Evolutionary conservation across 495 filamentous ascomycete species (phyloP).

Genomic region (Xylaria palmicola): DNA sequence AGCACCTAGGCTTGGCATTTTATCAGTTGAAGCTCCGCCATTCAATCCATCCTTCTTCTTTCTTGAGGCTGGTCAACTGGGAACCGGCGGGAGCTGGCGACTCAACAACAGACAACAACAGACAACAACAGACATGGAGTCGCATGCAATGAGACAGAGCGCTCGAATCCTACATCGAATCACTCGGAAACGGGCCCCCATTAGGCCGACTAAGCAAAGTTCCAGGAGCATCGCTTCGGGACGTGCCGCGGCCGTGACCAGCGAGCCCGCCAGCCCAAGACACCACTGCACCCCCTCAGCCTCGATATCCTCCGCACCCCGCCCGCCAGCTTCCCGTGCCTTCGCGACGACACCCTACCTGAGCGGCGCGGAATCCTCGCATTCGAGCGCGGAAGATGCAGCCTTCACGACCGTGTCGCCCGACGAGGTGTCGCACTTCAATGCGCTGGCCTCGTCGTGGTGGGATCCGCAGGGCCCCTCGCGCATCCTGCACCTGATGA

Average conservation of each 20-base stretch:
- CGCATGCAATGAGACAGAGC: not conserved
- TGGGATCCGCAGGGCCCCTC: conserved; percentile 96
- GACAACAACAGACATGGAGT: not conserved
- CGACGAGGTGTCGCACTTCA: conserved; percentile 90
- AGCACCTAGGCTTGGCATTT: no score
- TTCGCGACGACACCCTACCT: conserved; percentile 10
- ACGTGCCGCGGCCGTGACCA: not conserved
- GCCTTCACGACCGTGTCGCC: conserved; percentile 71
- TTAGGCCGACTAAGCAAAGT: not conserved
- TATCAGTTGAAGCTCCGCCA: no score
- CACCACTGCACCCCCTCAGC: not conserved
- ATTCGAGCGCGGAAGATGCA: conserved; percentile 17
- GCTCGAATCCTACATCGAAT: conserved; percentile 1
- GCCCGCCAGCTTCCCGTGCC: not conserved
- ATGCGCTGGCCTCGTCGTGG: conserved; percentile 87
- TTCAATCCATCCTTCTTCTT: no score
- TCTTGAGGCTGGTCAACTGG: no score
- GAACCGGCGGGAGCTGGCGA: no score
- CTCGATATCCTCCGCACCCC: not conserved
- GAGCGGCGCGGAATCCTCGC: conserved; percentile 20
- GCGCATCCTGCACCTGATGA: conserved; percentile 93
- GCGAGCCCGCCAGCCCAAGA: not conserved
- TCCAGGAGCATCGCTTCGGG: not conserved
- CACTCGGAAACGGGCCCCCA: not conserved
- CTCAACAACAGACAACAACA: not conserved